Base-by-base conservation (phyloP, 2,329 filamentous ascomycete genomes). In the Sporothrix schenckii region DNA sequence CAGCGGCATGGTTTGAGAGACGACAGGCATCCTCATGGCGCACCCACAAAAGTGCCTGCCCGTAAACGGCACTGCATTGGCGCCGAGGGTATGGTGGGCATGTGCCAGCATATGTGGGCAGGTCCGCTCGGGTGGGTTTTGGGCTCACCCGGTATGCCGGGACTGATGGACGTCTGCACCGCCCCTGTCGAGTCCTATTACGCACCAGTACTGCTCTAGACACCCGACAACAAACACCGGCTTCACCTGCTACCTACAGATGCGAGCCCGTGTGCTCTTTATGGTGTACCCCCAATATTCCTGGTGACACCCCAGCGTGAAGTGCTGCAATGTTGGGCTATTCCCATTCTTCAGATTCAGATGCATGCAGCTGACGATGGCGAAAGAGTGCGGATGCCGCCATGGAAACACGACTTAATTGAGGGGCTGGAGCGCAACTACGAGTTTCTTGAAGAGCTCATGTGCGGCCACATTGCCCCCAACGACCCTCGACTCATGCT, bases 391-490 rank as follows among this genome's bases (percentile, higher is more conserved):
- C 5, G 34, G 7, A 9, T 53, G 19, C 50, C 50, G n/a, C 50
- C 50, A 11, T n/a, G 19, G 14, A 19, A n/a, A 9, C 50, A 58
- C 10, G 53, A 30, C 14, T 19, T 58, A 2, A 16, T 6, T 14
- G 30, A 10, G 2, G 53, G 24, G 3, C 16, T 58, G 11, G 24
- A 6, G 27, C 53, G 53, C 27, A 58, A 58, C 7, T 58, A 16
- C 14, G 24, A 58, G 2, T 19, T 19, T 9, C 53, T 58, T 27
- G 9, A 41, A 2, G 9, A 11, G 1, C 27, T 60, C 16, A 60
- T 60, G 54, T 60, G 54, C 16, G 54, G 54, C 30, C 54, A 60
- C 19, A 54, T 60, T 41, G 16, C 54, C 4, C 54, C 54, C 30
- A 60, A n/a, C 16, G 54, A 60, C 16, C 54, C 54, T 7, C 30